A percentile compares a stretch with the other conserved stretches of the same genome.
Evolutionary conservation across 2,329 filamentous ascomycete genomes (phyloP).

Genomic region (Phyllosticta citrichinensis): DNA sequence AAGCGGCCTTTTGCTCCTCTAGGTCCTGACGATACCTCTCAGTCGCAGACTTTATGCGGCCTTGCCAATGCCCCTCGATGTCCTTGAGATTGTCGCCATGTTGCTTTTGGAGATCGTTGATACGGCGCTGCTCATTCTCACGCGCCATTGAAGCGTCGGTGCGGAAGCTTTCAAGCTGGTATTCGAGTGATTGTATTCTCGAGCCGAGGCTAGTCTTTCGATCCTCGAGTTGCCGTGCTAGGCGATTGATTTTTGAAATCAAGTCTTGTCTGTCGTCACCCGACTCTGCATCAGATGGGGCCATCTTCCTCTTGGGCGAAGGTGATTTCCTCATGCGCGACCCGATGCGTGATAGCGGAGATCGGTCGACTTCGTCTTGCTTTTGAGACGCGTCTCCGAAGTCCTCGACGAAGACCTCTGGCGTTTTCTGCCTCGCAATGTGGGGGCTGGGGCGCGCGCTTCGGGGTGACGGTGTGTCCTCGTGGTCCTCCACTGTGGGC

Average conservation of each 20-base stretch:
- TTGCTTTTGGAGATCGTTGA: not conserved
- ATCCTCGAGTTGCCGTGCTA: not conserved
- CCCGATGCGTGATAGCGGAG: not conserved
- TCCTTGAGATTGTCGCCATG: conserved; percentile 1
- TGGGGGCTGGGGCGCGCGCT: not conserved
- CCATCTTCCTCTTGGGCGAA: not conserved
- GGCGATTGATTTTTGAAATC: not conserved
- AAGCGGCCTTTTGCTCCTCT: conserved; percentile 3
- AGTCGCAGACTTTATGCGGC: not conserved
- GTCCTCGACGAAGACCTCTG: conserved; percentile 4
- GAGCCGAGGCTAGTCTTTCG: not conserved
- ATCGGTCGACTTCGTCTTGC: not conserved
- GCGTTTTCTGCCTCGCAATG: not conserved
- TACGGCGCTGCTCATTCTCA: conserved; percentile 4
- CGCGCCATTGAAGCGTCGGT: not conserved
- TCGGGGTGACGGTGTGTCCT: conserved; percentile 2
- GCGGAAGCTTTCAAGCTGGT: not conserved
- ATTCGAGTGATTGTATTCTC: conserved; percentile 1
- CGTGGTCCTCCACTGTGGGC: conserved; percentile 9
- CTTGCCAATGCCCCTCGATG: conserved; percentile 4
- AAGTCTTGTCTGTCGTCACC: not conserved
- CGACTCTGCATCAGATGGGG: not conserved
- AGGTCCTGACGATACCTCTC: not conserved
- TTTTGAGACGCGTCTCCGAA: not conserved
- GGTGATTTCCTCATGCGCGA: not conserved